Percentiles rank a stretch among this genome's conserved stretches.
Conservation (phyloP, 352 stramenopile species). For the Phytophthora cryptogea region DNA sequence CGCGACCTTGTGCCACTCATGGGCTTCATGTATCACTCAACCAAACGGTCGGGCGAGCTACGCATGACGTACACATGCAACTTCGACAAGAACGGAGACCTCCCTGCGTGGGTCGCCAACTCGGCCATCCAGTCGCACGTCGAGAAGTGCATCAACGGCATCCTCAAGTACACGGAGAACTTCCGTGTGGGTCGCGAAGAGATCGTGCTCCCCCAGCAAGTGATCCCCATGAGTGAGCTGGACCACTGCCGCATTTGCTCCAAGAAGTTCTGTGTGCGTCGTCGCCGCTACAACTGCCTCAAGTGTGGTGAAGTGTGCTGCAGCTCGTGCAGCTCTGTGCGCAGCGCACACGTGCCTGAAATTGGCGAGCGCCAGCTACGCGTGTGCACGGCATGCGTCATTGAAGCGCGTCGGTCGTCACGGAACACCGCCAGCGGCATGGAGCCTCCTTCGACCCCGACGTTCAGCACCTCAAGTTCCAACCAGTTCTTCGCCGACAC, state of each 20-base stretch:
- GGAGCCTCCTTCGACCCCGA: constrained; percentile 20
- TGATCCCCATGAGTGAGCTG: constrained; percentile 73
- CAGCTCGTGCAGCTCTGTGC: constrained; percentile 75
- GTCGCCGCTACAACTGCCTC: constrained; percentile 82
- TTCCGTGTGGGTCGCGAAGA: constrained; percentile 71
- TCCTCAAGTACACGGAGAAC: constrained; percentile 86
- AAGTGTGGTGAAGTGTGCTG: constrained; percentile 84
- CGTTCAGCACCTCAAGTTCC: constrained; percentile 9
- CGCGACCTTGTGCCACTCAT: constrained; percentile 82
- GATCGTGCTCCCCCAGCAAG: constrained; percentile 78
- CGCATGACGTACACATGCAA: constrained; percentile 89
- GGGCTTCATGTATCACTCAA: constrained; percentile 89
- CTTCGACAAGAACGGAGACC: constrained; percentile 84
- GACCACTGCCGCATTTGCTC: constrained; percentile 74
- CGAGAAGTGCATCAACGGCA: constrained; percentile 85
- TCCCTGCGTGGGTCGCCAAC: constrained; percentile 83
- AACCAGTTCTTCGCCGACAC: constrained; percentile 30
- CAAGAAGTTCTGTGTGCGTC: constrained; percentile 78
- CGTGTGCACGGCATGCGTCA: constrained; percentile 80
- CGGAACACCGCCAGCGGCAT: constrained; percentile 34
- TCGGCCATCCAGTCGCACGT: constrained; percentile 88
- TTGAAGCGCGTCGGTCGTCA: constrained; percentile 64
- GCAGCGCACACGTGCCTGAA: constrained; percentile 64
- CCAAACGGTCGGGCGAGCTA: constrained; percentile 74
- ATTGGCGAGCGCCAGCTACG: constrained; percentile 76